Percentiles rank a stretch among this genome's conserved stretches.
Conservation (phyloP, 345 rosid genomes). For the Aquilaria sinensis region DNA sequence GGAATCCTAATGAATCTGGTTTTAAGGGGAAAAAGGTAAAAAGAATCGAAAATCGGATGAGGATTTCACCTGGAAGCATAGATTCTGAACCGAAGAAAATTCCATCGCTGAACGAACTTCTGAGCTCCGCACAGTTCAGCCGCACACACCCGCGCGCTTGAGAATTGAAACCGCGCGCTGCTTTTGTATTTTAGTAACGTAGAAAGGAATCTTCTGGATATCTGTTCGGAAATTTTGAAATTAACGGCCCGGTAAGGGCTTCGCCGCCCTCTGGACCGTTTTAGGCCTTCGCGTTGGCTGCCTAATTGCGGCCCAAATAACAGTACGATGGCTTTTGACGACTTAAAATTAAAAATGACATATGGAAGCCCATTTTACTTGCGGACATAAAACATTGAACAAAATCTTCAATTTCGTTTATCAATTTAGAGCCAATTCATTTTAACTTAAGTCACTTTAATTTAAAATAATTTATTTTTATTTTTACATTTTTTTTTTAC, state of each 20-base stretch:
- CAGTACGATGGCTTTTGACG: background rate
- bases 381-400: too few relatives aligned
- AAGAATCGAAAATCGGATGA: background rate
- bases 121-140: background rate
- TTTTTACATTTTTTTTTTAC: too few relatives aligned
- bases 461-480: too few relatives aligned
- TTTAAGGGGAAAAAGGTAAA: too few relatives aligned
- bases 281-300: background rate
- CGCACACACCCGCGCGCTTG: constrained; percentile 4
- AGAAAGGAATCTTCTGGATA: background rate
- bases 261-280: background rate
- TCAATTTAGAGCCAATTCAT: too few relatives aligned
- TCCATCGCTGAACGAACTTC: constrained; percentile 11
- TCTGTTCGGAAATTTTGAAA: background rate
- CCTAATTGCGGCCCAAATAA: background rate
- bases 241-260: background rate
- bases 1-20: too few relatives aligned
- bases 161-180: background rate
- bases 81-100: constrained; percentile 23
- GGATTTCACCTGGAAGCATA: constrained; percentile 17
- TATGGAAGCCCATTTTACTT: too few relatives aligned
- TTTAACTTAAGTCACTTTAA: too few relatives aligned
- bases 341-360: too few relatives aligned
- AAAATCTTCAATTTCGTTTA: too few relatives aligned
- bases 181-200: background rate